These are phyloP conservation scores for Wickerhamomyces bisporus DNA, from an alignment of 805 yeast genomes.

Conservation along the genomic window DNA sequence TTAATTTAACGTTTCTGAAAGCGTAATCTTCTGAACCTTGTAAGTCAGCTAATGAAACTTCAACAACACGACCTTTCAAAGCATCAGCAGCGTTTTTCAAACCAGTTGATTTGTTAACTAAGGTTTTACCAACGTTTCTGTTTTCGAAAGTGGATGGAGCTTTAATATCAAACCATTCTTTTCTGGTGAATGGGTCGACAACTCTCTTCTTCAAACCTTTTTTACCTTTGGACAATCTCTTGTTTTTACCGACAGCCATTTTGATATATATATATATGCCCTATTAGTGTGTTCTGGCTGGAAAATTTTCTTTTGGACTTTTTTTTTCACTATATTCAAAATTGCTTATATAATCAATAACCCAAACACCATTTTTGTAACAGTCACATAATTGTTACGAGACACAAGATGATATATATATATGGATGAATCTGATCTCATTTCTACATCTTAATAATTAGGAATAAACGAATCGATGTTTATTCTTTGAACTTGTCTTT, in stretches of 20 bases:
- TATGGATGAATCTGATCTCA: too few species aligned
- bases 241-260: slow-evolving; percentile 77
- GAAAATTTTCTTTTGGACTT: neutral
- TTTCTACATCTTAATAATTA: neutral
- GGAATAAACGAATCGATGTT: neutral
- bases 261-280: slow-evolving; percentile 11
- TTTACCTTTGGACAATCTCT: slow-evolving; percentile 79
- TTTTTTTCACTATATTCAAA: neutral
- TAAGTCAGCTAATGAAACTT: slow-evolving; percentile 92
- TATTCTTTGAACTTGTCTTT: slow-evolving; percentile 31
- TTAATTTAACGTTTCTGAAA: slow-evolving; percentile 93
- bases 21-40: slow-evolving; percentile 99
- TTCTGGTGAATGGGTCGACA: slow-evolving; percentile 89
- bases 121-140: slow-evolving; percentile 94
- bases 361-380: neutral
- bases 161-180: slow-evolving; percentile 2
- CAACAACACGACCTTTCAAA: slow-evolving; percentile 96
- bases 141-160: slow-evolving; percentile 2
- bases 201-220: slow-evolving; percentile 98
- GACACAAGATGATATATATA: too few species aligned
- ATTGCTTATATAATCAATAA: neutral
- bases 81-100: slow-evolving; percentile 97
- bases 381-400: too few species aligned
- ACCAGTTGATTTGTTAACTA: slow-evolving; percentile 98
- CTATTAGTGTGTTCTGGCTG: too few species aligned